A percentile compares a stretch with the other conserved stretches of the same genome.
Conservation (phyloP, 2,329 filamentous ascomycete species). For the Talaromyces atroroseus region DNA sequence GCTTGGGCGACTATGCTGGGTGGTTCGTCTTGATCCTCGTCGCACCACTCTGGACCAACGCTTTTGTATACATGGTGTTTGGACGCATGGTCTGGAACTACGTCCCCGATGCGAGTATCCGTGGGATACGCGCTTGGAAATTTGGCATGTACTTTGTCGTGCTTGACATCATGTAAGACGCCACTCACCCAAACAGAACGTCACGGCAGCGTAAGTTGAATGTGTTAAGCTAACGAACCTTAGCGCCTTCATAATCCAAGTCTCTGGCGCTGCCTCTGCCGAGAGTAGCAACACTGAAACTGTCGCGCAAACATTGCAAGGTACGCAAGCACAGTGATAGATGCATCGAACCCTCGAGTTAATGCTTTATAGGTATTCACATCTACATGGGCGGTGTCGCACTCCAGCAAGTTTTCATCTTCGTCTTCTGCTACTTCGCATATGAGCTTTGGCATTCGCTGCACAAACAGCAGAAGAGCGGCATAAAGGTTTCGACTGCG, state of each 20-base stretch:
- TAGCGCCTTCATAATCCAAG: slow-evolving; percentile 9
- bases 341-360: not conserved
- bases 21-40: slow-evolving; percentile 8
- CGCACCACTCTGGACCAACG: slow-evolving; percentile 37
- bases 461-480: not conserved
- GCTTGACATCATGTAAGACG: slow-evolving; percentile 30
- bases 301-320: not conserved
- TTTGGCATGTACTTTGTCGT: slow-evolving; percentile 38
- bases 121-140: slow-evolving; percentile 31
- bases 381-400: slow-evolving; percentile 53
- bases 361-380: slow-evolving; percentile 27
- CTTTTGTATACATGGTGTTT: slow-evolving; percentile 44
- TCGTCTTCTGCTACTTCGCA: slow-evolving; percentile 42
- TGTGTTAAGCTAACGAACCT: not conserved
- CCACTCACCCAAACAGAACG: not conserved
- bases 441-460: slow-evolving; percentile 15
- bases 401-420: slow-evolving; percentile 47
- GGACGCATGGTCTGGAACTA: slow-evolving; percentile 45
- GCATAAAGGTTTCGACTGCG: not conserved
- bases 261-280: slow-evolving; percentile 8
- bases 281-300: not conserved
- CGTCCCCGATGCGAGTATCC: slow-evolving; percentile 32
- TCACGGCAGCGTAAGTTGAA: not conserved
- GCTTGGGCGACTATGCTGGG: slow-evolving; percentile 19
- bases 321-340: not conserved